Evolutionary conservation across 139 green algal genomes (phyloP).

Genomic region (Chlorella sp.): DNA sequence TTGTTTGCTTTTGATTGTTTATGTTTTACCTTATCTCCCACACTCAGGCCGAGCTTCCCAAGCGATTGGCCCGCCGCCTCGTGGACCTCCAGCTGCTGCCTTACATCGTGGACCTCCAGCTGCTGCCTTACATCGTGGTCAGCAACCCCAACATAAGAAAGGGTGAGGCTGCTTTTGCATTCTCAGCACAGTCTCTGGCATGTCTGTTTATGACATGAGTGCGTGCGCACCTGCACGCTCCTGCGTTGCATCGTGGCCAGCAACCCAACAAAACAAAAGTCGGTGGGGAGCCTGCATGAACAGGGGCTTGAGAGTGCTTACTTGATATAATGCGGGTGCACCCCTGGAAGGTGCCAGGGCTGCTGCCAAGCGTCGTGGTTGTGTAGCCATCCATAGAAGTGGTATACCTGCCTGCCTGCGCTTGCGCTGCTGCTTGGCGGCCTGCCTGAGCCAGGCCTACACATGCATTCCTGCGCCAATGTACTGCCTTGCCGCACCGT

Average conservation of each 20-base stretch:
- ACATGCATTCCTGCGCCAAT: too few relatives aligned
- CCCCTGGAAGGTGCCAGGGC: too few relatives aligned
- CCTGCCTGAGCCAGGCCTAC: too few relatives aligned
- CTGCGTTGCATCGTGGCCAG: slow-evolving; percentile 90
- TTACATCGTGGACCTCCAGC: slow-evolving; percentile 90
- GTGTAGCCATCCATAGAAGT: too few relatives aligned
- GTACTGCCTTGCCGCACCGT: too few relatives aligned
- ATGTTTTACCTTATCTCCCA: too few relatives aligned
- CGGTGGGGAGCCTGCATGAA: slow-evolving; percentile 57
- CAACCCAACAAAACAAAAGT: slow-evolving; percentile 91
- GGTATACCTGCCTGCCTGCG: too few relatives aligned
- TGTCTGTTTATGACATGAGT: neutral
- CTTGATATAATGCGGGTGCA: neutral
- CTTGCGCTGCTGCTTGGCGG: too few relatives aligned
- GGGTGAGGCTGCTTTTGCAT: slow-evolving; percentile 37
- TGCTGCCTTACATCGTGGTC: slow-evolving; percentile 90
- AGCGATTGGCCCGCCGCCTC: slow-evolving; percentile 83
- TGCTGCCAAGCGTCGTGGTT: too few relatives aligned
- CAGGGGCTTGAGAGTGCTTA: too few relatives aligned
- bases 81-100: slow-evolving; percentile 91
- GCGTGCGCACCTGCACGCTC: slow-evolving; percentile 88
- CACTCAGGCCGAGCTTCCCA: slow-evolving; percentile 73
- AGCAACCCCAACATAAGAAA: slow-evolving; percentile 91
- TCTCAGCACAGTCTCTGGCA: too few relatives aligned
- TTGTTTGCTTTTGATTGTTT: too few relatives aligned